Percentiles rank a stretch among this genome's conserved stretches.
Evolutionary conservation across 2,329 filamentous ascomycete species (phyloP).

Genomic region (Ophiocordyceps camponoti-floridani): DNA sequence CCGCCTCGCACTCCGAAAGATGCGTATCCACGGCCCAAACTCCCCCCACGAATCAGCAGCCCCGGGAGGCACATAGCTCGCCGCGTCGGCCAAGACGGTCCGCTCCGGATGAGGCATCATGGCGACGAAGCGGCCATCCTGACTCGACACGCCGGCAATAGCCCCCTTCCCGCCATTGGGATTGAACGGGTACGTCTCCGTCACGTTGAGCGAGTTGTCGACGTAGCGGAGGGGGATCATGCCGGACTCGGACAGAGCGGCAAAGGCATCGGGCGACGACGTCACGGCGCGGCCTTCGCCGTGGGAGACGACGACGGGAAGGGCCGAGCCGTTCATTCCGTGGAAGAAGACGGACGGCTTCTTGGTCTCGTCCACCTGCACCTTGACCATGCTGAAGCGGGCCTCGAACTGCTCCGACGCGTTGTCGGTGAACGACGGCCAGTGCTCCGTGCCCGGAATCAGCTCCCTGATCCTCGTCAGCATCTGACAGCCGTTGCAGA

Average conservation of each 20-base stretch:
- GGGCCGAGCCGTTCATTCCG: slow-evolving; percentile 64
- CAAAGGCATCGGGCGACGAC: slow-evolving; percentile 29
- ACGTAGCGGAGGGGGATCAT: slow-evolving; percentile 69
- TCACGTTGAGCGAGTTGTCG: slow-evolving; percentile 58
- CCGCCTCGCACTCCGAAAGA: slow-evolving; percentile 74
- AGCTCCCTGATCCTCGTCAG: slow-evolving; percentile 60
- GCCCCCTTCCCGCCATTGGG: slow-evolving; percentile 67
- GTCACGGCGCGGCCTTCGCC: slow-evolving; percentile 77
- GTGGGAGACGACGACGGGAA: slow-evolving; percentile 81
- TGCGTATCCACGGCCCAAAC: slow-evolving; percentile 66
- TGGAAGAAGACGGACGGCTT: slow-evolving; percentile 67
- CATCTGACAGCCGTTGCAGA: slow-evolving; percentile 98
- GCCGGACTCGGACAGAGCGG: slow-evolving; percentile 42
- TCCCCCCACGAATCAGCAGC: slow-evolving; percentile 54
- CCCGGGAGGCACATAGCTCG: slow-evolving; percentile 49
- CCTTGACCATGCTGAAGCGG: slow-evolving; percentile 64
- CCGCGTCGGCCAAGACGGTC: slow-evolving; percentile 65
- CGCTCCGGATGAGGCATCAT: slow-evolving; percentile 92
- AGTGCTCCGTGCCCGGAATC: slow-evolving; percentile 67
- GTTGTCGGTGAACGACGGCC: slow-evolving; percentile 81
- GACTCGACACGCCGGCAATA: slow-evolving; percentile 62
- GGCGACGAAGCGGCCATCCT: slow-evolving; percentile 64
- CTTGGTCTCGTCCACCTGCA: slow-evolving; percentile 38
- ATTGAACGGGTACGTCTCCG: slow-evolving; percentile 77
- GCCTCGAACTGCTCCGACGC: slow-evolving; percentile 78